Base-by-base conservation (phyloP, 495 filamentous ascomycete species). In the Aspergillus heteromorphus region DNA sequence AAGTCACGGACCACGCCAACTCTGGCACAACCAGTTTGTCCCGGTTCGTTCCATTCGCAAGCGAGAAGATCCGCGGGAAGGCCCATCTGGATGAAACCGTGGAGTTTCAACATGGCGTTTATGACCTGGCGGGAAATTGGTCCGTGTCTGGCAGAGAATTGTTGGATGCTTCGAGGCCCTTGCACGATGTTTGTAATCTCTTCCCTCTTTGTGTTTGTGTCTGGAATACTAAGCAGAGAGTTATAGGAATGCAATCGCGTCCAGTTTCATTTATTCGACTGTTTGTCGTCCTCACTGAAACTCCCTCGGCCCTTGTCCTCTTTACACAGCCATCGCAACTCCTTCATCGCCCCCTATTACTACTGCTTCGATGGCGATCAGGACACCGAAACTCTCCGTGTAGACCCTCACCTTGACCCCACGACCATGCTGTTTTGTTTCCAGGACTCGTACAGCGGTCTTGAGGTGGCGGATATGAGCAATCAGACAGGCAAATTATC, bases 381-480 rank as follows among this genome's bases (percentile, higher is more conserved):
- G 11, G 40, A 18, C 8, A 23, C 38, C 1, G 18, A 51, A 2
- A 19, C 31, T 9, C 48, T 20, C 17, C 48, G 48, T n/a, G 48
- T 51, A 11, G 30, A 29, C 27, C 31, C 25, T 2, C 48, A 51
- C 18, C 21, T 51, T 10, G 48, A 51, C 30, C 48, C 48, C 17
- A 40, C 48, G 19, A 51, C 31, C 1, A 18, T 51, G 31, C 48
- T 51, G 11, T 51, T 51, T 23, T 23, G 27, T 16, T 51, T 51
- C 48, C 31, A 8, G 18, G 48, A 51, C 48, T 11, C 29, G 17
- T 38, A n/a, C 21, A 31, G 16, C 17, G 48, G 48, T 2, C 48
- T 51, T 1, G 25, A 40, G 11, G 17, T 40, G 10, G 48, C 48
- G 4, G 48, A 51, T 18, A 9, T 51, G n/a, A 9, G 31, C 2